A percentile compares a stretch with the other conserved stretches of the same genome.
Evolutionary conservation across 805 yeast genomes (phyloP).

Genomic region (Candida glaebosa): DNA sequence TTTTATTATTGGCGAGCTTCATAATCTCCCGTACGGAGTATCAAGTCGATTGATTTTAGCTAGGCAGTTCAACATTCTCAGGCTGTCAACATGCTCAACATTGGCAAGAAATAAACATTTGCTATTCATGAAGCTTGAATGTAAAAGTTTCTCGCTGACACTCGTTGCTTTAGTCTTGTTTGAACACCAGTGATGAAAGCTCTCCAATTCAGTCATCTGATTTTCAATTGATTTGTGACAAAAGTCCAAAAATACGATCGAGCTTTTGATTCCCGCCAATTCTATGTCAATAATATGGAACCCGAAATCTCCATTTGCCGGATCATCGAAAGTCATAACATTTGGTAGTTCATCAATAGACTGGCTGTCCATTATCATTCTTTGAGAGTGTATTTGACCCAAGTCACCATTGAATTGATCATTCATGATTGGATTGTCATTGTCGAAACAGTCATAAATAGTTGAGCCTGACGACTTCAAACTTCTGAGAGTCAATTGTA

Average conservation of each 20-base stretch:
- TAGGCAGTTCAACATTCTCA: conserved; percentile 12
- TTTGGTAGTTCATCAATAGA: background rate
- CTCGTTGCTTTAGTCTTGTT: background rate
- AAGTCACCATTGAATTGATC: background rate
- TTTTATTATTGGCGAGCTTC: background rate
- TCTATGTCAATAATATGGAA: conserved; percentile 6
- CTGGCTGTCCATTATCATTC: conserved; percentile 6
- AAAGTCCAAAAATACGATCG: conserved; percentile 4
- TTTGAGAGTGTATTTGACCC: conserved; percentile 3
- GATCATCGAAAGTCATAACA: background rate
- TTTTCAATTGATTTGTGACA: background rate
- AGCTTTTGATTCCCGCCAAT: background rate
- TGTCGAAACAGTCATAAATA: conserved; percentile 2
- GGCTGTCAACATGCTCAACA: conserved; percentile 11
- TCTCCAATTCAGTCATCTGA: conserved; percentile 1
- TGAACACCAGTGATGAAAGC: background rate
- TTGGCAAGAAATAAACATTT: conserved; percentile 33
- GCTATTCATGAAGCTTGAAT: conserved; percentile 19
- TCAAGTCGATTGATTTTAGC: conserved; percentile 9
- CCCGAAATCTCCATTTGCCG: background rate
- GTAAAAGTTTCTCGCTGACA: background rate
- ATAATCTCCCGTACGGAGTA: background rate
- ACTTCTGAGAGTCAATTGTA: conserved; percentile 1
- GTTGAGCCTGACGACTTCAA: background rate
- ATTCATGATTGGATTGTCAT: background rate